These are phyloP conservation scores for Chaetomium olivaceum DNA, from an alignment of 2,329 filamentous ascomycete species.

Conservation along the genomic window DNA sequence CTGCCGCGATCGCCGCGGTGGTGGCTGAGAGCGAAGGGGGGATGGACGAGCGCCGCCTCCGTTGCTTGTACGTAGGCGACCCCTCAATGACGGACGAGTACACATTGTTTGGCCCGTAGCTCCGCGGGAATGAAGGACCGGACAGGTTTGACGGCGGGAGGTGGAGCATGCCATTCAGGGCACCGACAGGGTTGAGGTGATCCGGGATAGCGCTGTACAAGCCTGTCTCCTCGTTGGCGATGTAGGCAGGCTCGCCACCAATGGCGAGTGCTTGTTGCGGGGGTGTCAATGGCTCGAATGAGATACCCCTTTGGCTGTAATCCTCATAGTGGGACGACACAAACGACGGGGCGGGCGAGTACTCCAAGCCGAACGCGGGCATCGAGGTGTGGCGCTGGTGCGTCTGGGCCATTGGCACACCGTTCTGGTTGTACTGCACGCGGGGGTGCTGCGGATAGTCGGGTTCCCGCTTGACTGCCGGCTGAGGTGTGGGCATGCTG, in stretches of 20 bases:
- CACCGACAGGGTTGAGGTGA: conserved; percentile 69
- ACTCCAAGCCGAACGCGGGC: conserved; percentile 92
- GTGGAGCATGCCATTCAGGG: conserved; percentile 86
- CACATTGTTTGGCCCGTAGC: conserved; percentile 73
- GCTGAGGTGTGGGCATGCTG: conserved; percentile 64
- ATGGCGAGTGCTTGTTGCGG: conserved; percentile 85
- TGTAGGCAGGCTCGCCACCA: conserved; percentile 88
- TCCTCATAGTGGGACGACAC: conserved; percentile 99
- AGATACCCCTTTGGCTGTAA: conserved; percentile 93
- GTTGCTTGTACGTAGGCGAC: conserved; percentile 97
- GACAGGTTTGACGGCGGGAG: conserved; percentile 82
- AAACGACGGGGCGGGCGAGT: conserved; percentile 95
- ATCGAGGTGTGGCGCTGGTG: conserved; percentile 98
- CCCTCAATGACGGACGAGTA: conserved; percentile 97
- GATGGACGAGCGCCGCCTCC: conserved; percentile 88
- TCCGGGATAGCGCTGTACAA: conserved; percentile 95
- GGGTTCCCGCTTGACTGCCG: conserved; percentile 82
- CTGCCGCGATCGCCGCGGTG: conserved; percentile 62
- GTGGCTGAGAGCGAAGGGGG: conserved; percentile 73
- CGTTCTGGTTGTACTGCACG: conserved; percentile 89
- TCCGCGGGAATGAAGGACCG: conserved; percentile 75
- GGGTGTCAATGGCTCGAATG: conserved; percentile 94
- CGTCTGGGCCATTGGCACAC: conserved; percentile 76
- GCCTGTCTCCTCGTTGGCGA: conserved; percentile 95
- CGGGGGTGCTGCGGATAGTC: conserved; percentile 78